phyloP scores from a whole-genome alignment of 2,329 filamentous ascomycete species.

The Xylaria sp. region DNA sequence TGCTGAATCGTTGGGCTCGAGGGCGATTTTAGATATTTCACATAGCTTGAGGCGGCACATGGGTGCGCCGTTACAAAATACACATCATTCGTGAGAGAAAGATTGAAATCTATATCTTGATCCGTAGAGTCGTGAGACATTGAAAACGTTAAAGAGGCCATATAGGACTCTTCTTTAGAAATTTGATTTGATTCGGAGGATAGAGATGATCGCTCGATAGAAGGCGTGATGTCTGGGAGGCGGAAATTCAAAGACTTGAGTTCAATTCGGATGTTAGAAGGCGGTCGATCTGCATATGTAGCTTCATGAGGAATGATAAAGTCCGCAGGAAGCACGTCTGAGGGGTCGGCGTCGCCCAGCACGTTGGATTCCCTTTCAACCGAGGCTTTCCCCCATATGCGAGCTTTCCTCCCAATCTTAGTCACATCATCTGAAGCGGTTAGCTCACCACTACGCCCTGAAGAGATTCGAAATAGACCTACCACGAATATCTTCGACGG shows the following conservation, averaged over 20 bases:
- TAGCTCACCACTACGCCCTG: constrained; percentile 29
- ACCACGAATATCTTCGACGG: constrained; percentile 60
- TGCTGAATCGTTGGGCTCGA: constrained; percentile 65
- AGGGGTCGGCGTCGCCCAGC: constrained; percentile 61
- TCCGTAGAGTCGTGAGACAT: constrained; percentile 49
- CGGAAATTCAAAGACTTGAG: constrained; percentile 58
- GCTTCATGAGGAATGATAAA: constrained; percentile 67
- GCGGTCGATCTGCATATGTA: constrained; percentile 54
- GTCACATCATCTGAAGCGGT: constrained; percentile 52
- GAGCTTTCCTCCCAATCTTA: constrained; percentile 59
- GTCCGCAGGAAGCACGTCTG: constrained; percentile 62
- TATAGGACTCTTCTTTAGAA: constrained; percentile 45
- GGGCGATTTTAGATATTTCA: constrained; percentile 64
- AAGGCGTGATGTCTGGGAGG: constrained; percentile 50
- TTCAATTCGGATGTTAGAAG: constrained; percentile 53
- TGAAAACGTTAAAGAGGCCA: constrained; percentile 49
- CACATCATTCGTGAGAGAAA: constrained; percentile 61
- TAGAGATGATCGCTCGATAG: constrained; percentile 48
- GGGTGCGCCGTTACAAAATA: constrained; percentile 71
- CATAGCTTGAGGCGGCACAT: constrained; percentile 62
- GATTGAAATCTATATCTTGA: constrained; percentile 48
- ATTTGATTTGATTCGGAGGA: constrained; percentile 44
- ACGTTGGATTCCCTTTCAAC: constrained; percentile 67
- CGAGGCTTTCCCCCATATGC: constrained; percentile 65
- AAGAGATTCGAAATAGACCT: constrained; percentile 21